A percentile compares a stretch with the other conserved stretches of the same genome.
Evolutionary conservation across 768 basidiomycete species (phyloP).

Genomic region (Boletus subcaerulescens): DNA sequence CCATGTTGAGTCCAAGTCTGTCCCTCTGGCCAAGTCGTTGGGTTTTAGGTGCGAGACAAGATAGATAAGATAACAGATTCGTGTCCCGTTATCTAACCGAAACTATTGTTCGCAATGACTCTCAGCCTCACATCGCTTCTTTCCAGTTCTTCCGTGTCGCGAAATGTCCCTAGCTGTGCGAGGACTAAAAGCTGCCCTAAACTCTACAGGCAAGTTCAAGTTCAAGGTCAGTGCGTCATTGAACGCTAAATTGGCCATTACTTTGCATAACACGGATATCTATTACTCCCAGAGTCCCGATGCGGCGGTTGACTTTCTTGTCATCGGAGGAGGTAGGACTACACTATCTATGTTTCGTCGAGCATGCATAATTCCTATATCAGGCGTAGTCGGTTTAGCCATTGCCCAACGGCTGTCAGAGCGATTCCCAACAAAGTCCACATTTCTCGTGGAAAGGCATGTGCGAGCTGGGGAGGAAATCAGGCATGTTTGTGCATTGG

Average conservation of each 20-base stretch:
- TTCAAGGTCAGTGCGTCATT: conserved; percentile 50
- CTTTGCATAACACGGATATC: neutral
- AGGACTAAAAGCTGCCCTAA: conserved; percentile 59
- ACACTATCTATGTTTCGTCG: neutral
- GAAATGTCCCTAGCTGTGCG: conserved; percentile 38
- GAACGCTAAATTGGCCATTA: neutral
- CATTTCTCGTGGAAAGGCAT: conserved; percentile 80
- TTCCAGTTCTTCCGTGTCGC: neutral
- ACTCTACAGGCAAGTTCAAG: conserved; percentile 53
- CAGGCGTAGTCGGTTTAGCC: conserved; percentile 83
- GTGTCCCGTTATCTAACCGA: conserved; percentile 6
- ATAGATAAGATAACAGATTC: conserved; percentile 21
- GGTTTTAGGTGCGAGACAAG: no score
- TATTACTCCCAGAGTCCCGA: conserved; percentile 57
- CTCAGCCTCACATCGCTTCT: neutral
- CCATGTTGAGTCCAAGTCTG: conserved; percentile 10
- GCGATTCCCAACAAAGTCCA: conserved; percentile 63
- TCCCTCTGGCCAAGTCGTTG: neutral
- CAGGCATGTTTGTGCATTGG: conserved; percentile 45
- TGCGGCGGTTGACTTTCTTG: conserved; percentile 72
- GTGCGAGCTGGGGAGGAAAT: conserved; percentile 77
- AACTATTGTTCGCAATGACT: neutral
- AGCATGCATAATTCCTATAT: neutral
- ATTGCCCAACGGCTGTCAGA: conserved; percentile 72
- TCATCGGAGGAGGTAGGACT: conserved; percentile 78